These are phyloP conservation scores for Lachancea waltii DNA, from an alignment of 805 yeast species.

Conservation along the genomic window DNA sequence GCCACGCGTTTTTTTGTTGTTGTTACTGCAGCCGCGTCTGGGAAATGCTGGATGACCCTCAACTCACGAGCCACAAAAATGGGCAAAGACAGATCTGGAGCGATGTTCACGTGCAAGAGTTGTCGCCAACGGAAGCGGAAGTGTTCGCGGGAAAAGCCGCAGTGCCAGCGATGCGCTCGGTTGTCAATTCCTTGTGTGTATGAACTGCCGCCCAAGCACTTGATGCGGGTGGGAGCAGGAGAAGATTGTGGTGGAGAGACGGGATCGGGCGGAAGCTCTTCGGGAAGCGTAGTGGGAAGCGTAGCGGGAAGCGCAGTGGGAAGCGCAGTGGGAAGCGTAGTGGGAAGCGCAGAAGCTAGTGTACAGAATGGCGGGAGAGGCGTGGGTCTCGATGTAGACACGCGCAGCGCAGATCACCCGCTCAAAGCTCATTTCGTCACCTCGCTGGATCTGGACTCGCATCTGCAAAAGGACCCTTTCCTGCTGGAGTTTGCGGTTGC, in stretches of 20 bases:
- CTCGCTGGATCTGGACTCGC: constrained; percentile 7
- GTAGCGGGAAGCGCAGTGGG: too few species aligned
- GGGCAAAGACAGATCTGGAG: not conserved
- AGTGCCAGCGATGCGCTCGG: constrained; percentile 28
- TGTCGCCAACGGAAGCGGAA: constrained; percentile 31
- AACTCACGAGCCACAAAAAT: not conserved
- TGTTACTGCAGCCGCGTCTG: not conserved
- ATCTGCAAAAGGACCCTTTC: constrained; percentile 10
- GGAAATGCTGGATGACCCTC: not conserved
- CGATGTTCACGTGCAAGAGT: constrained; percentile 30
- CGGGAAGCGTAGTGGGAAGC: too few species aligned
- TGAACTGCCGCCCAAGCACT: constrained; percentile 19
- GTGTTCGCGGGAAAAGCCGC: constrained; percentile 31
- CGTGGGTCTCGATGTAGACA: not conserved
- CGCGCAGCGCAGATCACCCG: constrained; percentile 1
- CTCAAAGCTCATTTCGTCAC: constrained; percentile 7
- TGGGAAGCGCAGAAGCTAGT: not conserved
- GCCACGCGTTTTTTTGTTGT: not conserved
- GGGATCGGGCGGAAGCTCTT: too few species aligned
- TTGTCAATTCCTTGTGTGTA: constrained; percentile 26
- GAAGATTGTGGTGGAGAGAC: too few species aligned
- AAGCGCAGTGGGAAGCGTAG: not conserved
- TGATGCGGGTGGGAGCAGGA: constrained; percentile 2
- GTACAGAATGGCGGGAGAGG: not conserved
- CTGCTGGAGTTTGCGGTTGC: constrained; percentile 7